Evolutionary conservation across 306 rosid genomes (phyloP).

Genomic region (Vigna mungo): DNA sequence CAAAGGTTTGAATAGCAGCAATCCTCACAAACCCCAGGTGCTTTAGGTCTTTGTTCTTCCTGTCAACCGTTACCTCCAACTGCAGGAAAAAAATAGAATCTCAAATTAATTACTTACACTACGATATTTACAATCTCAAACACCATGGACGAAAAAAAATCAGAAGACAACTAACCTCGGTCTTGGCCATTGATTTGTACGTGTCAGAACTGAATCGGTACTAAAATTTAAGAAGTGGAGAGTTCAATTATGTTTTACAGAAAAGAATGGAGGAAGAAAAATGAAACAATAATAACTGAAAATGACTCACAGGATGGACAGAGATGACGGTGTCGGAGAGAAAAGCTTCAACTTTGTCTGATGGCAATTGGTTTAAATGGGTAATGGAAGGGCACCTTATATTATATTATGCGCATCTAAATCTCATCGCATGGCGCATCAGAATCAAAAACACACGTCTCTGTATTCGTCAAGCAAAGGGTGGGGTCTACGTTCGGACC

Average conservation of each 20-base stretch:
- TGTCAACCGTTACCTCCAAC: slow-evolving; percentile 52
- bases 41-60: slow-evolving; percentile 57
- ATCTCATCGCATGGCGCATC: neutral
- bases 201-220: neutral
- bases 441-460: slow-evolving; percentile 34
- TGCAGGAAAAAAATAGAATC: slow-evolving; percentile 14
- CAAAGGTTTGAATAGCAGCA: slow-evolving; percentile 59
- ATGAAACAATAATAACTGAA: neutral
- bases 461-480: neutral
- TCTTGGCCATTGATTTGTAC: slow-evolving; percentile 48
- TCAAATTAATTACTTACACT: neutral
- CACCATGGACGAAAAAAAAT: neutral
- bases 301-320: slow-evolving; percentile 17
- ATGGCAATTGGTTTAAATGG: neutral
- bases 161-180: slow-evolving; percentile 44
- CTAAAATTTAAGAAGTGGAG: neutral
- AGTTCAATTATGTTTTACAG: slow-evolving; percentile 8
- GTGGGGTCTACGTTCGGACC: slow-evolving; percentile 46
- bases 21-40: slow-evolving; percentile 67
- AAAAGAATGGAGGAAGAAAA: neutral
- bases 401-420: slow-evolving; percentile 9
- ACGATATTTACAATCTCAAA: slow-evolving; percentile 3
- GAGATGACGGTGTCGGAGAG: neutral
- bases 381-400: neutral
- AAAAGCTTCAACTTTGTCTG: slow-evolving; percentile 15